Evolutionary conservation across 202 grass and related monocot species (phyloP).

Genomic region (Setaria viridis): DNA sequence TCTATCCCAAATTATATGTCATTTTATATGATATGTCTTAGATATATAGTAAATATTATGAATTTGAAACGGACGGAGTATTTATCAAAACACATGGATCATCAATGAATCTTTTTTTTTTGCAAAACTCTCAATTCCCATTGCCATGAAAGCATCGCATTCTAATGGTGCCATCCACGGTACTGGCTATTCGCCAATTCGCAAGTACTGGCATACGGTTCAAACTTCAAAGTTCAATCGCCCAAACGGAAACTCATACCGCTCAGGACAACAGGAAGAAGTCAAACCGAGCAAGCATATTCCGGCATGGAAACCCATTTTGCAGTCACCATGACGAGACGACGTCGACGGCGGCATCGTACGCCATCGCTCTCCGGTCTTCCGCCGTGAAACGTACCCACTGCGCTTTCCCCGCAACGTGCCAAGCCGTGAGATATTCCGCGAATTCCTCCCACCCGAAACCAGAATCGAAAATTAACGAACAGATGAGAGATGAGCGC

Average conservation of each 20-base stretch:
- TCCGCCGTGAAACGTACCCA: constrained; percentile 35
- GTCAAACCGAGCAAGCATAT: constrained; percentile 33
- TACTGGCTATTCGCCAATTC: neutral
- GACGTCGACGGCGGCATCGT: neutral
- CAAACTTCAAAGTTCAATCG: neutral
- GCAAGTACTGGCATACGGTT: no score
- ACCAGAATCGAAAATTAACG: neutral
- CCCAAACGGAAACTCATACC: neutral
- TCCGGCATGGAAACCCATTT: neutral
- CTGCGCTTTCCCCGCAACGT: constrained; percentile 40
- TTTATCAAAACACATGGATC: neutral
- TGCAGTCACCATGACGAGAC: neutral
- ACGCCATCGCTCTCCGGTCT: constrained; percentile 24
- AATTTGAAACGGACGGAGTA: no score
- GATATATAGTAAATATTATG: no score
- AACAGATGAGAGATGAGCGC: neutral
- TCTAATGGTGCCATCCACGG: neutral
- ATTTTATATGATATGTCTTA: no score
- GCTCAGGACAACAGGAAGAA: neutral
- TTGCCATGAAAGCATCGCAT: neutral
- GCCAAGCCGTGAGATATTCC: constrained; percentile 47
- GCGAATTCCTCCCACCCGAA: neutral
- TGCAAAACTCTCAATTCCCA: no score
- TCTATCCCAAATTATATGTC: no score
- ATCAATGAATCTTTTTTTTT: neutral